These are phyloP conservation scores for Coemansia sp. DNA, from an alignment of 192 early-diverging fungal genomes.

Conservation along the genomic window DNA sequence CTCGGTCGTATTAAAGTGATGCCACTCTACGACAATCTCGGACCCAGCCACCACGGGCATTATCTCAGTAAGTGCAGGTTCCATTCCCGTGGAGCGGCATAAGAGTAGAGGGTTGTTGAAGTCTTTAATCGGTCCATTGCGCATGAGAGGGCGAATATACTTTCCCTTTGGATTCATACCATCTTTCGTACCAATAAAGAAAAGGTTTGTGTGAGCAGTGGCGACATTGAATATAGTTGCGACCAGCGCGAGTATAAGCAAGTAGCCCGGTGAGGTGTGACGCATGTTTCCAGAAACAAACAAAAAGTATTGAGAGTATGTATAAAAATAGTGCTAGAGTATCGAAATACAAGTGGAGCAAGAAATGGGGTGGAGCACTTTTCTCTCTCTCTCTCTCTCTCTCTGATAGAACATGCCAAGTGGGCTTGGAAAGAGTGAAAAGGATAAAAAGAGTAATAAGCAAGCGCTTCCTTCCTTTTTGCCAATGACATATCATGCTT, in stretches of 20 bases:
- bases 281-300: not conserved
- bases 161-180: not conserved
- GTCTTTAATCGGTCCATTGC: not conserved
- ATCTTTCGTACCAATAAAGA: not conserved
- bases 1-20: conserved; percentile 25
- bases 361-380: not conserved
- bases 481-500: not conserved
- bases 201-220: not conserved
- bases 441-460: not conserved
- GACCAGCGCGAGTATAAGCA: conserved; percentile 8
- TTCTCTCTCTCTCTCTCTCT: not conserved
- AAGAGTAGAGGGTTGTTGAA: not conserved
- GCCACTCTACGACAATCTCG: conserved; percentile 26
- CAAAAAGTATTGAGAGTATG: not conserved
- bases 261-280: not conserved
- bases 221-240: not conserved
- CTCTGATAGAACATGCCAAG: not conserved
- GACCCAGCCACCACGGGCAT: not conserved
- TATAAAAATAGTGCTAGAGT: not conserved
- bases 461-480: not conserved
- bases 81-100: not conserved
- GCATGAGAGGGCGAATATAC: conserved; percentile 1
- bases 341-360: not conserved
- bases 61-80: not conserved
- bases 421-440: not conserved